Evolutionary conservation across 2,329 filamentous ascomycete species (phyloP), one percentile per base, ranked within the genome.

Genomic region (Epichloe scottii): DNA sequence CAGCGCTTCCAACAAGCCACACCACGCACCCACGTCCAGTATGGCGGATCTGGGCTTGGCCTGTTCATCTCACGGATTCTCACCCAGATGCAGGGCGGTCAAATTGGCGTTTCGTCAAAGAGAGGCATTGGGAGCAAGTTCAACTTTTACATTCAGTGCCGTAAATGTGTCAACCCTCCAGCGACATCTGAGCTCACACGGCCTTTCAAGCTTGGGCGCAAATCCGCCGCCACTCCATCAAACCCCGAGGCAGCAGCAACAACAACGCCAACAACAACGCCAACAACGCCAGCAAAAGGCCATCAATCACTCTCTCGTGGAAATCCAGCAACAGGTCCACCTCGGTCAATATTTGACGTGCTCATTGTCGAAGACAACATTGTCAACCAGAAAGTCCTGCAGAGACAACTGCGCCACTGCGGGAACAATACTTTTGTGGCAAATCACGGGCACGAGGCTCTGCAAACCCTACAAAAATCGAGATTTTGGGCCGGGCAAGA

Each of bases 61-160:
- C 69, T 90, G 1, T 89, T 89, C 68, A 89, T 90, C 61, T 87
- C 82, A 4, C 76, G 85, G 38, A 85, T 86, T 58, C 68, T 90
- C 46, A 86, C 84, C 2, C 85, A 89, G 62, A 69, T 89, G 47
- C 86, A 89, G 66, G 85, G 85, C 14, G 86, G 86, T 2, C 84
- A 88, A 61, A 87, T 89, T 51, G 85, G 85, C 7, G 84, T 89
- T 3, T 74, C 76, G 2, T 87, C 83, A 0, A 70, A 78, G 54
- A 76, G 80, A 52, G 85, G 82, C 12, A 72, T 79, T 38, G 86
- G 86, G 39, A 87, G 82, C 64, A 87, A 79, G 0, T 89, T 89
- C 64, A 83, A 80, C 30, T 89, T 90, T 63, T 89, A 87, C 62
- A 76, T 89, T 63, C 84, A 82, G 56, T 79, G 79, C 50, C 79